These are phyloP conservation scores for Mortierella sp. DNA, from an alignment of 371 early-diverging fungal species.

Conservation along the genomic window DNA sequence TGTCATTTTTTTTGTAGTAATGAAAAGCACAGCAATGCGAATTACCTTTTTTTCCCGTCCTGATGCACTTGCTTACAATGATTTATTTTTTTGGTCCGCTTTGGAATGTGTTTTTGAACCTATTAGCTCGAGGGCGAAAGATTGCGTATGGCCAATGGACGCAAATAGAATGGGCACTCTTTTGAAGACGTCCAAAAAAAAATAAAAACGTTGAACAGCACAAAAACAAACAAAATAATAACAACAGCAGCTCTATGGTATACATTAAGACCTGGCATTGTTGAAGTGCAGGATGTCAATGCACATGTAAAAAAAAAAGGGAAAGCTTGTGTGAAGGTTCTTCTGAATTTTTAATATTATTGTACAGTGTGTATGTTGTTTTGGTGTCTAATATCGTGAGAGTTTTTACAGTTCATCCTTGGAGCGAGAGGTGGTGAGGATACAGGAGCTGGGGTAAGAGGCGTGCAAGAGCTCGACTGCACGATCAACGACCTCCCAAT, in stretches of 20 bases:
- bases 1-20: neutral
- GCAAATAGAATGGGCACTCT: slow-evolving; percentile 26
- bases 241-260: no score
- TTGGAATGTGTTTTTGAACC: neutral
- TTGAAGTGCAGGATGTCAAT: neutral
- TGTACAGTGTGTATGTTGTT: neutral
- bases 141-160: slow-evolving; percentile 61
- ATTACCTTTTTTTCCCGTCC: neutral
- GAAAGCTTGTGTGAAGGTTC: neutral
- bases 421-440: slow-evolving; percentile 2
- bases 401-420: slow-evolving; percentile 40
- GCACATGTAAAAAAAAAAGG: neutral
- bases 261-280: no score
- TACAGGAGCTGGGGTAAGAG: slow-evolving; percentile 45
- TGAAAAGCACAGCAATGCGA: neutral
- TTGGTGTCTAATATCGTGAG: neutral
- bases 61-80: neutral
- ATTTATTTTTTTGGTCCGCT: neutral
- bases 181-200: slow-evolving; percentile 12
- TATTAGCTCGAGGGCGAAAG: slow-evolving; percentile 72
- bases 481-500: slow-evolving; percentile 35
- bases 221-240: neutral
- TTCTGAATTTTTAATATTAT: neutral
- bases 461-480: slow-evolving; percentile 38
- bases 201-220: slow-evolving; percentile 11